These are phyloP conservation scores for Athelia sp. DNA, from an alignment of 1,284 basidiomycete species.

Conservation along the genomic window DNA sequence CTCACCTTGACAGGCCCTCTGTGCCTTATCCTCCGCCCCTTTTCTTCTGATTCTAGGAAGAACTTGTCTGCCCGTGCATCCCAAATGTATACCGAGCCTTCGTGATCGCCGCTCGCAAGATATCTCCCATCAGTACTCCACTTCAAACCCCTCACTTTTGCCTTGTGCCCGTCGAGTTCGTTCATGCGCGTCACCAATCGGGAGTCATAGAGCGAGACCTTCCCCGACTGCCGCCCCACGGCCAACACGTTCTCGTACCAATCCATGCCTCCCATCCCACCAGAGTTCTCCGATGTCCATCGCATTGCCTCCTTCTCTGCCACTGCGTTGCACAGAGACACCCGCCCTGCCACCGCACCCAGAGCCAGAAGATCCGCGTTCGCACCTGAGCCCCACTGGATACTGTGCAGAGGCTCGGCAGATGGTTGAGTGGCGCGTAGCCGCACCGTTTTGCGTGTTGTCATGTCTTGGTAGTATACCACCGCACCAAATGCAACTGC, in stretches of 20 bases:
- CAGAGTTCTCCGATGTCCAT: constrained; percentile 31
- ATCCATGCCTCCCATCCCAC: constrained; percentile 35
- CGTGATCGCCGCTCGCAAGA: constrained; percentile 37
- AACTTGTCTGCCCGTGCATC: constrained; percentile 32
- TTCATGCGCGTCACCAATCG: constrained; percentile 24
- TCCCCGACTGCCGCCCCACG: constrained; percentile 33
- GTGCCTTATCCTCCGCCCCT: constrained; percentile 34
- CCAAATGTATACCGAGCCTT: constrained; percentile 40
- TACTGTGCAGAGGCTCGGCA: constrained; percentile 27
- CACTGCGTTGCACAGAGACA: constrained; percentile 37
- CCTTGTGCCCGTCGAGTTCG: constrained; percentile 29
- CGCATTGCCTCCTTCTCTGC: constrained; percentile 19
- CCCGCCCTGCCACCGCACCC: constrained; percentile 33
- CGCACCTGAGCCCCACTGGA: constrained; percentile 31
- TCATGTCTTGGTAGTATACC: constrained; percentile 44
- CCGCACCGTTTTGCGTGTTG: constrained; percentile 38
- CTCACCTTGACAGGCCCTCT: constrained; percentile 38
- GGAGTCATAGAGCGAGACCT: constrained; percentile 33
- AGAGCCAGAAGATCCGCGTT: constrained; percentile 28
- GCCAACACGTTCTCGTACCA: constrained; percentile 36
- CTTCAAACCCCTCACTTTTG: constrained; percentile 37
- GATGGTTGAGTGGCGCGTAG: constrained; percentile 29
- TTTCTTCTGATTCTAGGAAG: constrained; percentile 25
- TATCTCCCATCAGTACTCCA: constrained; percentile 41
- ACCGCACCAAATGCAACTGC: constrained; percentile 43